A percentile compares a stretch with the other conserved stretches of the same genome.
phyloP scores from a whole-genome alignment of 208 protist species.

The Plasmodiophora brassicae region DNA sequence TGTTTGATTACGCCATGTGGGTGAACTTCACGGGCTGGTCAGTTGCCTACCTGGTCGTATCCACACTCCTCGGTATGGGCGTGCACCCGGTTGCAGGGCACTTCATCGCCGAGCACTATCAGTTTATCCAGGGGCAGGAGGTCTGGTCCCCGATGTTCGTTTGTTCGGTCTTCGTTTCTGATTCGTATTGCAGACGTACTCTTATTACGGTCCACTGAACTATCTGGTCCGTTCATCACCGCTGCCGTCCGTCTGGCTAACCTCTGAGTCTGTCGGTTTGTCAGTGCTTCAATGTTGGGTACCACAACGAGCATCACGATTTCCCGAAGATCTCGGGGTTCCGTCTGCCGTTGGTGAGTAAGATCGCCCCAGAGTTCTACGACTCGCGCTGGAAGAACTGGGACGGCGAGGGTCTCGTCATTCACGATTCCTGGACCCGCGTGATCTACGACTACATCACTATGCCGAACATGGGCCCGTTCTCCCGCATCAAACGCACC shows the following conservation, averaged over 20 bases:
- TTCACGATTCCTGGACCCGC: constrained; percentile 43
- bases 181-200: constrained; percentile 81
- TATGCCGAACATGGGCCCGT: constrained; percentile 1
- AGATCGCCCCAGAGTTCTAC: constrained; percentile 86
- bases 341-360: constrained; percentile 68
- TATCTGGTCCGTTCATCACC: constrained; percentile 54
- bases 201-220: constrained; percentile 88
- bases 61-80: constrained; percentile 68
- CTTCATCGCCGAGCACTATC: constrained; percentile 85
- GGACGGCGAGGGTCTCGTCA: neutral
- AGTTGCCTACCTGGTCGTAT: constrained; percentile 70
- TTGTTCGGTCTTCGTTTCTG: neutral
- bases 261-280: neutral
- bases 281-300: constrained; percentile 78
- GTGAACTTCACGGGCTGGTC: constrained; percentile 63
- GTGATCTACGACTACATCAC: constrained; percentile 51
- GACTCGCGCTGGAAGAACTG: constrained; percentile 55
- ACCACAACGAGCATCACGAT: constrained; percentile 94
- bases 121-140: constrained; percentile 65
- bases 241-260: neutral
- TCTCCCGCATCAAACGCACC: constrained; percentile 32
- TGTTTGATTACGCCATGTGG: constrained; percentile 58
- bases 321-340: constrained; percentile 86
- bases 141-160: neutral
- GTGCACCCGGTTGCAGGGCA: constrained; percentile 77